Evolutionary conservation across 345 rosid genomes (phyloP).

Genomic region (Melaleuca alternifolia): DNA sequence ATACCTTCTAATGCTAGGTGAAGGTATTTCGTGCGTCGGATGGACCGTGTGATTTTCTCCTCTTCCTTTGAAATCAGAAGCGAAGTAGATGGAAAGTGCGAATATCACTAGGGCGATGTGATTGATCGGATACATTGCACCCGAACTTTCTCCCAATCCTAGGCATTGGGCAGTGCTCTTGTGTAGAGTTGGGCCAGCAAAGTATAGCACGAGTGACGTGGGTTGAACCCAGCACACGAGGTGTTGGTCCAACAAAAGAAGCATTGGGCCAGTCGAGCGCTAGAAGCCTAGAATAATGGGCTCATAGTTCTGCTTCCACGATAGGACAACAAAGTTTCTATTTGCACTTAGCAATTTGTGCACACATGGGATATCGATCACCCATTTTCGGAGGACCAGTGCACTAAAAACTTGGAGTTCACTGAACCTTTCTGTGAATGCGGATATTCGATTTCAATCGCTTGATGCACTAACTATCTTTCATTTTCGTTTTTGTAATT

Average conservation of each 20-base stretch:
- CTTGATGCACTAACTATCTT: neutral
- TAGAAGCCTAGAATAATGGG: neutral
- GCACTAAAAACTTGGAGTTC: neutral
- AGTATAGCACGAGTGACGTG: neutral
- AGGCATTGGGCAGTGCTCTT: neutral
- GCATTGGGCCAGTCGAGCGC: neutral
- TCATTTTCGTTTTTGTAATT: neutral
- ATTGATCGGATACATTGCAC: accelerated
- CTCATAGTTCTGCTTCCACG: neutral
- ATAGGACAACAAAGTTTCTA: too few relatives aligned
- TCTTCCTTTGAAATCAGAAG: neutral
- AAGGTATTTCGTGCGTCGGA: neutral
- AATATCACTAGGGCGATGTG: neutral
- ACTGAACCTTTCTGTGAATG: neutral
- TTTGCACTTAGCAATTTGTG: too few relatives aligned
- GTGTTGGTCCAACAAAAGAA: neutral
- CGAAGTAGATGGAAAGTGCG: neutral
- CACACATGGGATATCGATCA: too few relatives aligned
- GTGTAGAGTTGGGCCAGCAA: neutral
- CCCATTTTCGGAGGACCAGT: neutral
- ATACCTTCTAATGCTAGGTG: too few relatives aligned
- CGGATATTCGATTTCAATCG: neutral
- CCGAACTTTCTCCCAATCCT: neutral
- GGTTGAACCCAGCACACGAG: neutral
- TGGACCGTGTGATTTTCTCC: neutral